phyloP scores from a whole-genome alignment of 805 yeast species.

The Vanderwaltozyma verrucispora region DNA sequence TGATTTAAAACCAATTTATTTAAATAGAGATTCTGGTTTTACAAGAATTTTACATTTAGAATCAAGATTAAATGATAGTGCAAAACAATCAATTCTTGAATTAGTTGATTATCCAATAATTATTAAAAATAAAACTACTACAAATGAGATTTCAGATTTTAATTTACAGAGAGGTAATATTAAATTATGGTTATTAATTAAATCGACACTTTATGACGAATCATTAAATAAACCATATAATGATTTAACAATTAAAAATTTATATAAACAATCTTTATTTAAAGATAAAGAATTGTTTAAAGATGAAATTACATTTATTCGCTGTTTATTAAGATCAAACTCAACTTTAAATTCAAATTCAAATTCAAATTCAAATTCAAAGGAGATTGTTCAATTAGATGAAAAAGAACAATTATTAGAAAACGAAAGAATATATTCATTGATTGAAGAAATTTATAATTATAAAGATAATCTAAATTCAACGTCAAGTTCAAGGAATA shows the following conservation, averaged over 20 bases:
- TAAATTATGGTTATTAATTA: constrained; percentile 24
- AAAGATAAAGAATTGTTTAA: constrained; percentile 11
- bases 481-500: neutral
- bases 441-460: neutral
- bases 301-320: constrained; percentile 7
- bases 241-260: constrained; percentile 15
- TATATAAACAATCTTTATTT: constrained; percentile 14
- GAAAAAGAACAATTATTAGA: neutral
- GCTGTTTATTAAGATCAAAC: neutral
- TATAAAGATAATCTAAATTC: neutral
- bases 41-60: constrained; percentile 79
- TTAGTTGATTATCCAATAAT: constrained; percentile 53
- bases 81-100: constrained; percentile 82
- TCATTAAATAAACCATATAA: constrained; percentile 11
- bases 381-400: neutral
- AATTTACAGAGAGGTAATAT: constrained; percentile 22
- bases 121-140: constrained; percentile 3
- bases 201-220: constrained; percentile 7
- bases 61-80: constrained; percentile 79
- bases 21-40: constrained; percentile 63
- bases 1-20: constrained; percentile 56
- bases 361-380: too few relatives aligned
- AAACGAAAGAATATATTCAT: neutral
- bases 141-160: constrained; percentile 4
- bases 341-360: neutral